Evolutionary conservation across 2,329 filamentous ascomycete genomes (phyloP).

Genomic region (Alternaria burnsii): DNA sequence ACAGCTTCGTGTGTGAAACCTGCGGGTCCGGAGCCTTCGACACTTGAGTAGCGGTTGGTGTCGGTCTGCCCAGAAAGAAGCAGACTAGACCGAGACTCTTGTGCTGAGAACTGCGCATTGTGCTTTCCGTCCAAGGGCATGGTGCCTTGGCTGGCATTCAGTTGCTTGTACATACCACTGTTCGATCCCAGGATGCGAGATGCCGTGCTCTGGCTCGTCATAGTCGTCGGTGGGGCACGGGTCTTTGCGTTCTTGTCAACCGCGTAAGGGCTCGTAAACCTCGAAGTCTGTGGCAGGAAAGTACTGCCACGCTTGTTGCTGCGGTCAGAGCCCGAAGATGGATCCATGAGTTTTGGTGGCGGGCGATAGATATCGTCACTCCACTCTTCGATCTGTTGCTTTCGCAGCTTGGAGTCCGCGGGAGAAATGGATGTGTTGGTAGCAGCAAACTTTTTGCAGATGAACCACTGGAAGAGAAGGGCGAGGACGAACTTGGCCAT

Average conservation of each 20-base stretch:
- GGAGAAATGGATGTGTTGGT: slow-evolving; percentile 80
- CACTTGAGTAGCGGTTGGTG: slow-evolving; percentile 60
- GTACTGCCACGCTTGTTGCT: slow-evolving; percentile 80
- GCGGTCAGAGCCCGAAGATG: slow-evolving; percentile 71
- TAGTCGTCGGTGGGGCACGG: slow-evolving; percentile 78
- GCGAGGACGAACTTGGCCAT: slow-evolving; percentile 86
- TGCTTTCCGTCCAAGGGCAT: slow-evolving; percentile 56
- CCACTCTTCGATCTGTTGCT: slow-evolving; percentile 97
- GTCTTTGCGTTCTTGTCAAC: slow-evolving; percentile 68
- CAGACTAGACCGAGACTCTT: slow-evolving; percentile 54
- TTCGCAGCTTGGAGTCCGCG: slow-evolving; percentile 81
- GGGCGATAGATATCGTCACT: slow-evolving; percentile 96
- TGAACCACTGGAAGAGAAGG: slow-evolving; percentile 94
- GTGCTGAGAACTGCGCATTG: slow-evolving; percentile 21
- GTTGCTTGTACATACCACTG: slow-evolving; percentile 70
- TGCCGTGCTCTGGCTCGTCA: slow-evolving; percentile 87
- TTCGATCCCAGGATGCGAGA: slow-evolving; percentile 75
- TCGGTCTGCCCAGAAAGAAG: slow-evolving; percentile 55
- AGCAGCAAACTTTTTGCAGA: slow-evolving; percentile 85
- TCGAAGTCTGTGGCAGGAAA: slow-evolving; percentile 91
- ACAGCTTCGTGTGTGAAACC: slow-evolving; percentile 98
- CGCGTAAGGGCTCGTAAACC: slow-evolving; percentile 91
- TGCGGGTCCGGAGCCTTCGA: slow-evolving; percentile 79
- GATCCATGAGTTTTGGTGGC: slow-evolving; percentile 80
- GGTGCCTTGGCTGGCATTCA: slow-evolving; percentile 66